Base-by-base conservation (phyloP, 177 flowering plant genomes). In the Tripterygium wilfordii region DNA sequence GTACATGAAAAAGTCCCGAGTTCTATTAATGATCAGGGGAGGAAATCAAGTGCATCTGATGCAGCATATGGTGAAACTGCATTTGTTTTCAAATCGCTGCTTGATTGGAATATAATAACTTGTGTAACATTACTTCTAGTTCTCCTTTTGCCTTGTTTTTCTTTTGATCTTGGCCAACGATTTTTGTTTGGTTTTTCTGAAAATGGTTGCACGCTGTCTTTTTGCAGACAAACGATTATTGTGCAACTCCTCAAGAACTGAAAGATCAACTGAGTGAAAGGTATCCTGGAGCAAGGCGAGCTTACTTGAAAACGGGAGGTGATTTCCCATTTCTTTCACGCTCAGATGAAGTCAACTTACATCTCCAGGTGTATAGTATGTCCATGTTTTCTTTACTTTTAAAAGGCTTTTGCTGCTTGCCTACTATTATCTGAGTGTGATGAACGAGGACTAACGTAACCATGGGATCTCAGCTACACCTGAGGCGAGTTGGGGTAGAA, bases 321-420 rank as follows among this genome's bases (percentile, higher is more conserved):
- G 99, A 94, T 73, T 94, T 90, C 58, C 99, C 97, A 36, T 90
- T 87, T 69, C 96, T 94, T 71, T 94, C 99, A 7, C 88, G 97
- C 18, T 71, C 99, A 8, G 99, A 94, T 76, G 99, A 94, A 78
- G 97, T 90, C 42, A 94, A 90, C 69, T 71, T 94, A 39, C 95
- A 94, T 74, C 88, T 94, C 53, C 97, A 90, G 99, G 99, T 94
- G 13, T 2, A 9, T 4, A 14, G 16, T 20, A 23, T 2, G 4
- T 10, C 25, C 9, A 35, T 12, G 3, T 22, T 1, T 18, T 22
- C 27, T 54, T 36, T 24, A 18, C 13, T 25, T 17, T 16, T 49
- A 16, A 7, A 9, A 31, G 1, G 37, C 9, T 2, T 40, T 9
- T 10, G 10, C 23, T 14, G 1, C 13, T 16, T 30, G 7, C 13